Conservation (phyloP, 73 alveolate genomes). For the Paramecium tetraurelia region DNA sequence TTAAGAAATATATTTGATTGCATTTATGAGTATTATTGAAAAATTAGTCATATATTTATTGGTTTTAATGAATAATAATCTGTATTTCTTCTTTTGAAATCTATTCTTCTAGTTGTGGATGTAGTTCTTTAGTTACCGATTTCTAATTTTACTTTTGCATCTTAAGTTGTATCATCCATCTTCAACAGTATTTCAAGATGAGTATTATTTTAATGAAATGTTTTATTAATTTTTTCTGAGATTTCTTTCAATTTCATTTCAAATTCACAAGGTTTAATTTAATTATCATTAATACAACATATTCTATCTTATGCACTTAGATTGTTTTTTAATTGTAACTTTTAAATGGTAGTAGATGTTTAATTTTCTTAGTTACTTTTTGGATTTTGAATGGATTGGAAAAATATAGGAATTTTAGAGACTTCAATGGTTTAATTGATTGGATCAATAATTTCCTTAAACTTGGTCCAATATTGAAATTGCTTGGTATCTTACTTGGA, state of each 20-base stretch:
- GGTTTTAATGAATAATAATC: slow-evolving; percentile 29
- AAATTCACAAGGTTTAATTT: neutral
- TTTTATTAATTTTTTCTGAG: neutral
- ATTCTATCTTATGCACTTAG: neutral
- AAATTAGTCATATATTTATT: neutral
- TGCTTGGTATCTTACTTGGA: slow-evolving; percentile 24
- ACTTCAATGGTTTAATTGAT: neutral
- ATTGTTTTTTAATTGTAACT: neutral
- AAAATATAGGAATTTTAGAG: neutral
- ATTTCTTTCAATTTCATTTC: neutral
- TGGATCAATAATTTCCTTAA: slow-evolving; percentile 33
- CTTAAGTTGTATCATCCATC: neutral
- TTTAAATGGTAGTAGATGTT: neutral
- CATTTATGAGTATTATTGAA: neutral
- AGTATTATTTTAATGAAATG: slow-evolving; percentile 5
- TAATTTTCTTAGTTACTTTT: neutral
- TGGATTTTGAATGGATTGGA: neutral
- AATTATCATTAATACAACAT: neutral
- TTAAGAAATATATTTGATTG: neutral
- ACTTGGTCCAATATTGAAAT: neutral
- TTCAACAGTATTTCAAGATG: neutral
- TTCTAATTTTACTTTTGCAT: neutral
- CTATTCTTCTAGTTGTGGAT: neutral
- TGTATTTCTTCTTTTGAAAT: slow-evolving; percentile 40
- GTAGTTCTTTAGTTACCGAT: neutral